Base-by-base conservation (phyloP, 345 rosid species). In the Abelmoschus esculentus region DNA sequence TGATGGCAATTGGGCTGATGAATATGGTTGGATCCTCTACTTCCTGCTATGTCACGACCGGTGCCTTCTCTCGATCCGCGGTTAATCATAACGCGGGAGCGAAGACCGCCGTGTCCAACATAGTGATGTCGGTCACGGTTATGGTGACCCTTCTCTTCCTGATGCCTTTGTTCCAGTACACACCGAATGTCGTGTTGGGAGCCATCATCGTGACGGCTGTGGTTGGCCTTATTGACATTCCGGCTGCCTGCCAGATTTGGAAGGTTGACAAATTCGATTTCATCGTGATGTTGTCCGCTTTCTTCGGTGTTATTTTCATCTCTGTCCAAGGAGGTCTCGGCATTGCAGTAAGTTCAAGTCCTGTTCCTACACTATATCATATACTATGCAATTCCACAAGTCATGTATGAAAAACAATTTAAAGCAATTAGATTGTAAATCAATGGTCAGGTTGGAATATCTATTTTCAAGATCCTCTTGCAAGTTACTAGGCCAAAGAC, bases 1-100 rank as follows among this genome's bases (percentile, higher is more conserved):
- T 95, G 97, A 87, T 95, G 66, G 99, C 99, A 4, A 89, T 91
- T 67, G 99, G 99, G 47, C 34, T 89, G 34, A 95, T 95, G 99
- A 95, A 95, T 84, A 84, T 91, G 10, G 84, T 89, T 47, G 99
- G 99, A 72, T 91, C 97, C 60, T 78, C 96, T 62, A 95, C 97
- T 70, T 95, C 99, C 13, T 95, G 99, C 77, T 95, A 91, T 65
- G 84, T 95, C 32, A 95, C 99, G 32, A 84, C 92, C 64, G 96
- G 98, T 36, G 89, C 97, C 3, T 95, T 95, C 79, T 95, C 99
- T 22, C 79, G 99, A 42, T 95, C 99, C 1, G 99, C 99, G 0
- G 99, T 95, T 14, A 95, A 95, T 78, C 85, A 83, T 82, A 89
- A 91, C 18, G 99, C 99, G 0, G 99, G 97, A 70, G 89, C 90